These are phyloP conservation scores for Komagataea norvegica DNA, from an alignment of 1,139 yeast genomes.

Conservation along the genomic window DNA sequence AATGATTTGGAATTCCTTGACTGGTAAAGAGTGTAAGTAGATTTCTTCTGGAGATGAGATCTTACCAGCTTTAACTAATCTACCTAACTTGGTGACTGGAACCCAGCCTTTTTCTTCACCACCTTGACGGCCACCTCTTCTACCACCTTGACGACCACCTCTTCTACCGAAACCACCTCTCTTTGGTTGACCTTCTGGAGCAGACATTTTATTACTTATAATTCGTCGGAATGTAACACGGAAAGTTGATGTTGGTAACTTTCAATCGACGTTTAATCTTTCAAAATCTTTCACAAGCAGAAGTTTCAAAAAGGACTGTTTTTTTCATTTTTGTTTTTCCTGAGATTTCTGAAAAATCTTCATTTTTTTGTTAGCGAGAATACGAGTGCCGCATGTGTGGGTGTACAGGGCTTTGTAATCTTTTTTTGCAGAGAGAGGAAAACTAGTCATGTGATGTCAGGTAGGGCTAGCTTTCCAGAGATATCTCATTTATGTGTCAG, in stretches of 20 bases:
- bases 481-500: too few relatives aligned
- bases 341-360: too few relatives aligned
- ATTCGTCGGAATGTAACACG: constrained; percentile 79
- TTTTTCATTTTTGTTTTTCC: too few relatives aligned
- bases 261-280: constrained; percentile 66
- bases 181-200: constrained; percentile 47
- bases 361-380: too few relatives aligned
- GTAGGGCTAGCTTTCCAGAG: too few relatives aligned
- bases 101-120: constrained; percentile 99
- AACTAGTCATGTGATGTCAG: too few relatives aligned
- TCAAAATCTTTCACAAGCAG: background rate
- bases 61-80: constrained; percentile 99
- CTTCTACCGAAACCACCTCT: constrained; percentile 67
- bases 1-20: constrained; percentile 98
- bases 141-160: constrained; percentile 56
- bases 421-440: too few relatives aligned
- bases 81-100: constrained; percentile 99
- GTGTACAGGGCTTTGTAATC: too few relatives aligned
- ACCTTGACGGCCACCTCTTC: constrained; percentile 68
- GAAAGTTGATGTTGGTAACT: constrained; percentile 90
- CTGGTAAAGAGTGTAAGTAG: constrained; percentile 99
- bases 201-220: constrained; percentile 47
- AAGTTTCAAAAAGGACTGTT: too few relatives aligned
- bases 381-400: too few relatives aligned
- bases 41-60: constrained; percentile 95